Base-by-base conservation (phyloP, 805 yeast species). In the Yarrowia divulgata region DNA sequence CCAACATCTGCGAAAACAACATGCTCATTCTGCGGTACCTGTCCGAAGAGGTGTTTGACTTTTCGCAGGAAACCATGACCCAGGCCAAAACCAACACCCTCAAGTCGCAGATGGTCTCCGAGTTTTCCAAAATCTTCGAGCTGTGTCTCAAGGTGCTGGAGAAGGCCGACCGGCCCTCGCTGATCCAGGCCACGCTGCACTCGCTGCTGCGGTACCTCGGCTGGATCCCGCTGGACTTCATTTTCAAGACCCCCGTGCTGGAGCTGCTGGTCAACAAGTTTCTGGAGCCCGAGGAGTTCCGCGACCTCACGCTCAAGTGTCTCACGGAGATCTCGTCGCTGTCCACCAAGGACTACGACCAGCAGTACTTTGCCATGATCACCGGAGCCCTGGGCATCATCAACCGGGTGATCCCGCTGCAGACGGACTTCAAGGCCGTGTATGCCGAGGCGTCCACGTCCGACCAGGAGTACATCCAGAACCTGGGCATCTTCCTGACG, bases 1-100 rank as follows among this genome's bases (percentile, higher is more conserved):
- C 90, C 78, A 94, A 93, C 75, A 97, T 95, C 67, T 95, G 99
- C 81, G 99, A 95, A 79, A 95, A 95, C 81, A 95, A 95, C 80
- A 94, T 95, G 98, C 88, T 88, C 71, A 93, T 95, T 70, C 84
- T 95, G 77, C 90, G 90, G 75, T 83, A 95, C 72, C 84, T 95
- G 74, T 89, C 96, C 67, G 99, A 95, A 81, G 99, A 95, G 80
- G 96, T 95, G 19, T 95, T 94, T 77, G 98, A 95, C 80, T 95
- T 84, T 77, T 88, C 96, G n/a, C 91, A 93, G 63, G 98, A 93
- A 73, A 97, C 91, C 77, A 89, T 95, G 91, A 95, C 99, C 54
- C 97, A 92, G 79, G 97, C 97, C 7, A 94, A 94, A 80, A 91
- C 97, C 7, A 86, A 88, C 74, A 86, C 87, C 71, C 85, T 95